Conservation (phyloP, 2,329 filamentous ascomycete genomes). For the Graphiopsis chlorocephala region DNA sequence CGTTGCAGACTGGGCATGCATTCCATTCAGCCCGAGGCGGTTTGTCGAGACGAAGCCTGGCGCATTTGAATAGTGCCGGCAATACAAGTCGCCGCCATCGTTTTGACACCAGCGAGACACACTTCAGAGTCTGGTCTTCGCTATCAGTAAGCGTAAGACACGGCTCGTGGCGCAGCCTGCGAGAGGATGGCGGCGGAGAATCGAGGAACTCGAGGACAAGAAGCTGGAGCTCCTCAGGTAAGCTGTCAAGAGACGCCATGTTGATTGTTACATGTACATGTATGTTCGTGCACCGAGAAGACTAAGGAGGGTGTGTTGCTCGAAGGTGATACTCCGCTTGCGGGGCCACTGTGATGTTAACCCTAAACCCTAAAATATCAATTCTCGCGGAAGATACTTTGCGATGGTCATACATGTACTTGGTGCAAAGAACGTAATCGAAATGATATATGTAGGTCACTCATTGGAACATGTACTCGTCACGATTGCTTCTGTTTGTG, state of each 20-base stretch:
- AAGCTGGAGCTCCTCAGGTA: conserved; percentile 62
- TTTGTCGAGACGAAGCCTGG: conserved; percentile 37
- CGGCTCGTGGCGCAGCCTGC: conserved; percentile 51
- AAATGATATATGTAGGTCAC: no score
- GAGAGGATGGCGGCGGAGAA: conserved; percentile 48
- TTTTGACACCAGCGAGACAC: conserved; percentile 53
- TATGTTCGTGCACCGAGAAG: background rate
- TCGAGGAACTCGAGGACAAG: conserved; percentile 58
- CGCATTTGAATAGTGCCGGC: conserved; percentile 58
- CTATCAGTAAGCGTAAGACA: conserved; percentile 42
- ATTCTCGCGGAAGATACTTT: no score
- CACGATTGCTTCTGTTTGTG: no score
- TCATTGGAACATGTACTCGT: no score
- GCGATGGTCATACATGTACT: background rate
- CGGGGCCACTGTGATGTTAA: background rate
- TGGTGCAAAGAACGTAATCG: no score
- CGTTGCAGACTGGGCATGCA: conserved; percentile 7
- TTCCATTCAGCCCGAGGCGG: conserved; percentile 11
- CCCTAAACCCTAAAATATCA: background rate
- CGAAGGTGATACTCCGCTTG: background rate
- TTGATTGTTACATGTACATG: background rate
- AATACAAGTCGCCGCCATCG: conserved; percentile 53
- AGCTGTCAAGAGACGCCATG: conserved; percentile 26
- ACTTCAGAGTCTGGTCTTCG: conserved; percentile 51
- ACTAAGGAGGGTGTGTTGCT: background rate